phyloP scores from a whole-genome alignment of 1,284 basidiomycete genomes.

The Puccinia triticina region DNA sequence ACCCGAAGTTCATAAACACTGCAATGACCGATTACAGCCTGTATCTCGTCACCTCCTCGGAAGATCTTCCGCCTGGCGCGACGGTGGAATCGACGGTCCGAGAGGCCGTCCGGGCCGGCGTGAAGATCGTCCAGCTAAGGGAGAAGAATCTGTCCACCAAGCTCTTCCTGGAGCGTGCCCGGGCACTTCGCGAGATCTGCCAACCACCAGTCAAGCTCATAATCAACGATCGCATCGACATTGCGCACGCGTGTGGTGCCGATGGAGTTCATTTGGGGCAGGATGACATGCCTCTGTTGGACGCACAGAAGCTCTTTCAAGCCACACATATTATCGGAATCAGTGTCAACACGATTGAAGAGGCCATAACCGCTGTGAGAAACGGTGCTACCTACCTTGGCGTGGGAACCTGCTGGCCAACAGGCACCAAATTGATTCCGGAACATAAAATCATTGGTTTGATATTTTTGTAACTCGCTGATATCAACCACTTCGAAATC shows the following conservation, averaged over 20 bases:
- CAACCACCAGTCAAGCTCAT: conserved; percentile 70
- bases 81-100: conserved; percentile 35
- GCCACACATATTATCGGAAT: conserved; percentile 76
- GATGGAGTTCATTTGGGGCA: conserved; percentile 88
- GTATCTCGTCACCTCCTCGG: conserved; percentile 46
- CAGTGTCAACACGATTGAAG: conserved; percentile 72
- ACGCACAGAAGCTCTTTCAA: conserved; percentile 74
- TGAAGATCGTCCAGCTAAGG: conserved; percentile 42
- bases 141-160: conserved; percentile 46
- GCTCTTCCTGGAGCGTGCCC: conserved; percentile 30
- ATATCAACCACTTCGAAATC: neutral
- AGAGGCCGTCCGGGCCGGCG: conserved; percentile 38
- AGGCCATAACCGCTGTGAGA: conserved; percentile 65
- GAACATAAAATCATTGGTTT: conserved; percentile 47
- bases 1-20: no score
- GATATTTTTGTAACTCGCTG: neutral
- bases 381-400: conserved; percentile 79
- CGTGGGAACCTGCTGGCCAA: conserved; percentile 66
- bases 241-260: conserved; percentile 72
- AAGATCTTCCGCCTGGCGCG: conserved; percentile 24
- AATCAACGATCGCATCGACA: conserved; percentile 88
- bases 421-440: conserved; percentile 41
- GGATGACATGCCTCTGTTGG: conserved; percentile 75
- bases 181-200: conserved; percentile 33
- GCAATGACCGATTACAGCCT: conserved; percentile 40